A percentile compares a stretch with the other conserved stretches of the same genome.
phyloP scores from a whole-genome alignment of 2,329 filamentous ascomycete genomes.

The Xylariaceae sp. region DNA sequence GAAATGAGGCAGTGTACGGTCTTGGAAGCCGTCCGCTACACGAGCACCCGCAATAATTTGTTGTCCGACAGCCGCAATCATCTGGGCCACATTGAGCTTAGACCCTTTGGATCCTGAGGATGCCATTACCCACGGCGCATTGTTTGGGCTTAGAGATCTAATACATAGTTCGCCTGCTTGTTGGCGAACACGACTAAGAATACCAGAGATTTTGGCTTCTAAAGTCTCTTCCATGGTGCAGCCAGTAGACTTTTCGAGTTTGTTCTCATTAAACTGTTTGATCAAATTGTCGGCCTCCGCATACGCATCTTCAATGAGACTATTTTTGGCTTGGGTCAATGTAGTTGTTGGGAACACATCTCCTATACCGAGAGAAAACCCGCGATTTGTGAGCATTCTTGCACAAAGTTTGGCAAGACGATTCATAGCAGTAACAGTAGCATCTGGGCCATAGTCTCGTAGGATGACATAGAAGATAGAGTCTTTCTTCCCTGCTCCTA shows the following conservation, averaged over 20 bases:
- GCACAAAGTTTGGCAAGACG: constrained; percentile 86
- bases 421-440: constrained; percentile 90
- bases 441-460: constrained; percentile 87
- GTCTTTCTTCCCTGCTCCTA: constrained; percentile 97
- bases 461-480: constrained; percentile 97
- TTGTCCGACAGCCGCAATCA: constrained; percentile 95
- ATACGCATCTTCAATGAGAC: constrained; percentile 75
- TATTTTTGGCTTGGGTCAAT: constrained; percentile 68
- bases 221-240: constrained; percentile 89
- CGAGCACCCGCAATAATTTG: constrained; percentile 94
- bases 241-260: constrained; percentile 79
- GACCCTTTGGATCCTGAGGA: constrained; percentile 96
- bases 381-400: constrained; percentile 80
- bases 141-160: constrained; percentile 81
- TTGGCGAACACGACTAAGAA: constrained; percentile 86
- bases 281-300: constrained; percentile 79
- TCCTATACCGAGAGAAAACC: constrained; percentile 93
- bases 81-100: constrained; percentile 97
- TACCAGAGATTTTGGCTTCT: constrained; percentile 85
- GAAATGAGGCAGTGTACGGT: constrained; percentile 91
- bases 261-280: constrained; percentile 71
- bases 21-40: constrained; percentile 94
- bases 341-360: constrained; percentile 82
- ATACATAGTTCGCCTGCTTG: constrained; percentile 90
- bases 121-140: constrained; percentile 93